Percentiles rank a stretch among this genome's conserved stretches.
Evolutionary conservation across 495 filamentous ascomycete species (phyloP).

Genomic region (Penicillium daleae): DNA sequence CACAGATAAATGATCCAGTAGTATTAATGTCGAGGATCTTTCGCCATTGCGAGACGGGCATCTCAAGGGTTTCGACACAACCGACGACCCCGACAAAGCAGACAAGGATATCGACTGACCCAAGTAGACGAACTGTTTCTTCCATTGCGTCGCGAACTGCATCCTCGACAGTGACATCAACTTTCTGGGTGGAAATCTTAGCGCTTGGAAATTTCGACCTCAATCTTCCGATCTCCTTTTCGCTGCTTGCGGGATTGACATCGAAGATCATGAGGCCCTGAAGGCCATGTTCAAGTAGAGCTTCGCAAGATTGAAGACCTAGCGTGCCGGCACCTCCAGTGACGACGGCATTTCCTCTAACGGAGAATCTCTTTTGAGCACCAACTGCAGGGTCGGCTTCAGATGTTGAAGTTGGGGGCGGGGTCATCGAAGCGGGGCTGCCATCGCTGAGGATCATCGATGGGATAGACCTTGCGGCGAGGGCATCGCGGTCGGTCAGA

Average conservation of each 20-base stretch:
- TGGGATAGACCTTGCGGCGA: slow-evolving; percentile 61
- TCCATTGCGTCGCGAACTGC: slow-evolving; percentile 52
- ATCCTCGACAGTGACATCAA: slow-evolving; percentile 63
- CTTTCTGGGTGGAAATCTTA: slow-evolving; percentile 48
- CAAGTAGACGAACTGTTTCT: slow-evolving; percentile 44
- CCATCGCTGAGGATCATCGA: slow-evolving; percentile 61
- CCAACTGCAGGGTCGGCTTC: slow-evolving; percentile 49
- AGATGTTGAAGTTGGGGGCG: slow-evolving; percentile 45
- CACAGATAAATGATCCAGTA: slow-evolving; percentile 68
- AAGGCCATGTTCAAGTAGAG: slow-evolving; percentile 74
- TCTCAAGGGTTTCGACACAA: slow-evolving; percentile 59
- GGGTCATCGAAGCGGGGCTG: slow-evolving; percentile 51
- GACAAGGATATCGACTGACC: slow-evolving; percentile 59
- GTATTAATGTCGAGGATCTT: slow-evolving; percentile 68
- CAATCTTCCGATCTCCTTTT: slow-evolving; percentile 46
- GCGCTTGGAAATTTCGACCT: slow-evolving; percentile 55
- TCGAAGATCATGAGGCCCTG: slow-evolving; percentile 66
- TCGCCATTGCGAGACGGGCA: slow-evolving; percentile 58
- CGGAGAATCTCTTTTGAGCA: slow-evolving; percentile 60
- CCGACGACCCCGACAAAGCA: slow-evolving; percentile 72
- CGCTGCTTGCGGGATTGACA: slow-evolving; percentile 49
- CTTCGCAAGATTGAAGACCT: slow-evolving; percentile 59
- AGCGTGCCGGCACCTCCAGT: slow-evolving; percentile 74
- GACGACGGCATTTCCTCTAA: slow-evolving; percentile 66
- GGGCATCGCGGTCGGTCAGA: slow-evolving; percentile 43